Base-by-base conservation (phyloP, 352 stramenopile species). In the Ophiocytium majus region DNA sequence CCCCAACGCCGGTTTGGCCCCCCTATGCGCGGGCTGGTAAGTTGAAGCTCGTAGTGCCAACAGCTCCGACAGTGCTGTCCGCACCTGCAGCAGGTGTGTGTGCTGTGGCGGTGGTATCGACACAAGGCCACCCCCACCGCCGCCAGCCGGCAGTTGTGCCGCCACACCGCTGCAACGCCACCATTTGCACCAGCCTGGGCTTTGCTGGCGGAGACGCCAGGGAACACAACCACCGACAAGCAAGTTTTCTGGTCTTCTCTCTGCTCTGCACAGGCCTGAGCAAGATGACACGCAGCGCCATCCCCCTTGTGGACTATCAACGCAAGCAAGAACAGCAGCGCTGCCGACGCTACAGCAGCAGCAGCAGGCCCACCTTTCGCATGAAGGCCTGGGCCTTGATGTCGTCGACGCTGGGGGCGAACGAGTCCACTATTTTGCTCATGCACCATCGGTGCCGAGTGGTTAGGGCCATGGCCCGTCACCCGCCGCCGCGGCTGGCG, bases 401-500 rank as follows among this genome's bases (percentile, higher is more conserved):
- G 23, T 84, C 76, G 43, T 91, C 82, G 28, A 90, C 66, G 33
- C 88, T 85, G 23, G 88, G 87, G 17, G 37, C 75, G 64, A 91
- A 91, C 32, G 88, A 74, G 43, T 91, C 89, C 9, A 91, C 83
- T 10, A 91, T 81, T 79, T 91, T 91, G 1, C 80, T 82, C 75
- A 90, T 85, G 63, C 89, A 91, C 89, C 89, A 91, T 89, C 89
- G 28, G 80, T 91, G 89, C 80, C 88, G 49, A 49, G 85, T 81
- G 31, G 89, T 89, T 14, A 91, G 66, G 35, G 89, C 86, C 89
- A 91, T 91, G n/a, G n/a, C n/a, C n/a, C n/a, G n/a, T n/a, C n/a
- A n/a, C n/a, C n/a, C n/a, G n/a, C n/a, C n/a, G n/a, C n/a, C n/a
- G n/a, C n/a, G n/a, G n/a, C n/a, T n/a, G n/a, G n/a, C n/a, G n/a